These are phyloP conservation scores for Aspergillus bombycis DNA, from an alignment of 2,329 filamentous ascomycete species.

Conservation along the genomic window DNA sequence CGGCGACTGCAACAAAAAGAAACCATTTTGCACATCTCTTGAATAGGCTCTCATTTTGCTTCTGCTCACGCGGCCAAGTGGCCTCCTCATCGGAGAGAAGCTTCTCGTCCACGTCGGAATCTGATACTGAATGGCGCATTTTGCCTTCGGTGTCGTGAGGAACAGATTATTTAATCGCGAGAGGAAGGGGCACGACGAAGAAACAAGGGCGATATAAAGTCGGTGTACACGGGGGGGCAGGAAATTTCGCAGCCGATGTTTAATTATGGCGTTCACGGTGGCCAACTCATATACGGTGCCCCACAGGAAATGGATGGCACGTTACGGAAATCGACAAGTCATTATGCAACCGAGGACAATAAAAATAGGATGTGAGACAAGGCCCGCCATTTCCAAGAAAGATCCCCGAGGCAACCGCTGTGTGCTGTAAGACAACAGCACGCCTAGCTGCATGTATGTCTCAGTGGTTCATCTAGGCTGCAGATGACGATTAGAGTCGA, in stretches of 20 bases:
- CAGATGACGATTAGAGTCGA: neutral
- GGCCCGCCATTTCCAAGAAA: neutral
- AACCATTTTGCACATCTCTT: conserved; percentile 11
- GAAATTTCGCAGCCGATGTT: neutral
- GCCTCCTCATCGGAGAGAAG: conserved; percentile 11
- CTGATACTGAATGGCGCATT: conserved; percentile 1
- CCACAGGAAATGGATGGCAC: neutral
- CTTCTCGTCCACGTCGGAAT: conserved; percentile 8
- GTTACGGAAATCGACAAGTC: neutral
- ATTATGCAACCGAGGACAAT: neutral
- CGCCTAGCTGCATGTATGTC: conserved; percentile 7
- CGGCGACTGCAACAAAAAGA: conserved; percentile 18
- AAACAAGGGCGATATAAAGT: neutral
- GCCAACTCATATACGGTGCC: neutral
- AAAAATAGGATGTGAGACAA: conserved; percentile 5
- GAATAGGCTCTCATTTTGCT: neutral
- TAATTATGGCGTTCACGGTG: neutral
- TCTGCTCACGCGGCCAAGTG: conserved; percentile 7
- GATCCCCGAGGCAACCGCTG: neutral
- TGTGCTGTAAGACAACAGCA: neutral
- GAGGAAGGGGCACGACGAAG: neutral
- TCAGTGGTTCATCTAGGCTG: conserved; percentile 2
- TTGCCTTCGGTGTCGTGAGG: neutral
- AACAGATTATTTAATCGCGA: neutral
- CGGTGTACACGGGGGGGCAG: neutral